Evolutionary conservation across 2,329 filamentous ascomycete species (phyloP).

Genomic region (Fusarium temperatum): DNA sequence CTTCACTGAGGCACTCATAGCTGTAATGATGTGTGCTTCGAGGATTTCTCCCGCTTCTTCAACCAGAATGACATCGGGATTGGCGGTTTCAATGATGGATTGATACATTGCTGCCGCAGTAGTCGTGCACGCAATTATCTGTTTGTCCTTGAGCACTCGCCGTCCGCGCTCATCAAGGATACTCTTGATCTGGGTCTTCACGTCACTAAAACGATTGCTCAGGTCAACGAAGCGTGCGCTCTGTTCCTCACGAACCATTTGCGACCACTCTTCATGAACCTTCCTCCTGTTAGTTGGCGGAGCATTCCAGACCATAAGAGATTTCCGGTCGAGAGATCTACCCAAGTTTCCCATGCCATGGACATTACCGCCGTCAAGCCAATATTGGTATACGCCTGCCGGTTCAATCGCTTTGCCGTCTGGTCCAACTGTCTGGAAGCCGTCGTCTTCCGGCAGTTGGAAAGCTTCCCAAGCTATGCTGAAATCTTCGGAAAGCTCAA

Average conservation of each 20-base stretch:
- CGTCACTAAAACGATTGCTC: slow-evolving; percentile 53
- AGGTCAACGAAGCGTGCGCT: slow-evolving; percentile 51
- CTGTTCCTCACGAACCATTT: slow-evolving; percentile 59
- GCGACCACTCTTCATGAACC: too few relatives aligned
- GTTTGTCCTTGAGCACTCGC: slow-evolving; percentile 59
- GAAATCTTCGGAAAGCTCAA: slow-evolving; percentile 63
- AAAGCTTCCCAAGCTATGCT: slow-evolving; percentile 66
- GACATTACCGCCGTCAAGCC: slow-evolving; percentile 9
- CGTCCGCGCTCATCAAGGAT: slow-evolving; percentile 56
- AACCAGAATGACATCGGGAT: slow-evolving; percentile 69
- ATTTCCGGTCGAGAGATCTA: slow-evolving; percentile 40
- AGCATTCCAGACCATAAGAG: slow-evolving; percentile 63
- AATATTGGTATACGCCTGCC: slow-evolving; percentile 26
- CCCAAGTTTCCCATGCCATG: too few relatives aligned
- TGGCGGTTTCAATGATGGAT: slow-evolving; percentile 60
- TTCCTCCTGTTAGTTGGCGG: too few relatives aligned
- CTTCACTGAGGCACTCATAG: slow-evolving; percentile 63
- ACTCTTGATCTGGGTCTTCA: slow-evolving; percentile 52
- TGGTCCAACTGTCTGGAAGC: slow-evolving; percentile 57
- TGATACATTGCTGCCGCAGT: slow-evolving; percentile 73
- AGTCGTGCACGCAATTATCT: slow-evolving; percentile 76
- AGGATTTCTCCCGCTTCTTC: slow-evolving; percentile 81
- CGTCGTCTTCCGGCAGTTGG: slow-evolving; percentile 56
- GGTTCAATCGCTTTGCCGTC: slow-evolving; percentile 54
- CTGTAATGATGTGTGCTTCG: slow-evolving; percentile 69